phyloP scores from a whole-genome alignment of 2,329 filamentous ascomycete species.

The Colletotrichum agaves region DNA sequence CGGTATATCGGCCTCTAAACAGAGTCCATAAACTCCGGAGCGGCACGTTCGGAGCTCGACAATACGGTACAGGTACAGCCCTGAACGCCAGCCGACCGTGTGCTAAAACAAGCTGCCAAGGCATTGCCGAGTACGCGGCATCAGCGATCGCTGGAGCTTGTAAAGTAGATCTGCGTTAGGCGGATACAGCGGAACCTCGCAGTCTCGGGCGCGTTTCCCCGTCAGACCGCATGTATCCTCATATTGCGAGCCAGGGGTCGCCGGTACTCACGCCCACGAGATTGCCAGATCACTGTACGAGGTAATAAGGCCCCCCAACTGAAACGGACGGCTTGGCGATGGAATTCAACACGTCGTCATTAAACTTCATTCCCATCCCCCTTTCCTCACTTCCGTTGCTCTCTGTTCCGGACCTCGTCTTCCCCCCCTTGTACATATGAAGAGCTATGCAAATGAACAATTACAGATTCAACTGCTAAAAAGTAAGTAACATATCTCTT shows the following conservation, averaged over 20 bases:
- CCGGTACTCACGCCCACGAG: not conserved
- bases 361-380: not conserved
- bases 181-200: not conserved
- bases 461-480: no score
- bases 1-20: not conserved
- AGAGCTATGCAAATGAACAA: no score
- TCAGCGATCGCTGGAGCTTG: not conserved
- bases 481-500: no score
- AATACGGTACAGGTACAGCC: not conserved
- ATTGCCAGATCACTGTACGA: not conserved
- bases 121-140: constrained; percentile 2
- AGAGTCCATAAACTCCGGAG: not conserved
- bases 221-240: fast-evolving
- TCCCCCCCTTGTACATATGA: no score
- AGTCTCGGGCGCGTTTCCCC: not conserved
- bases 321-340: constrained; percentile 1
- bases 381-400: not conserved
- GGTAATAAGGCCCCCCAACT: not conserved
- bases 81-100: not conserved
- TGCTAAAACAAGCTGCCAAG: not conserved
- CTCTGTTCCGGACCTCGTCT: not conserved
- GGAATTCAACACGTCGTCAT: not conserved
- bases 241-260: not conserved
- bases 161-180: not conserved
- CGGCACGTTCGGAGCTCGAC: not conserved